phyloP scores from a whole-genome alignment of 2,329 filamentous ascomycete species.

The Alternaria sp. region DNA sequence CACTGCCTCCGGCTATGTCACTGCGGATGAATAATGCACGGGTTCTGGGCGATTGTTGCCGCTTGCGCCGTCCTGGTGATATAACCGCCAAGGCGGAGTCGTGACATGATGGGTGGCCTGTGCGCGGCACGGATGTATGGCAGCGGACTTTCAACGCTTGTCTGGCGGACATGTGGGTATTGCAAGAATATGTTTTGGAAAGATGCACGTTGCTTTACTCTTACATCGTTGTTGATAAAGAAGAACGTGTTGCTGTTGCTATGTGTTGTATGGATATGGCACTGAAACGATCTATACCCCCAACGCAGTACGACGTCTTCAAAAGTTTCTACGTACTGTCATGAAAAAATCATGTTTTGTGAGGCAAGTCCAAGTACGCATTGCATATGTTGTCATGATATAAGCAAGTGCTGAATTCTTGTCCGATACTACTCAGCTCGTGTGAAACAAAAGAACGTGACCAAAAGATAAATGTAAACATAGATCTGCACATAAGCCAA shows the following conservation, averaged over 20 bases:
- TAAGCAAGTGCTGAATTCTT: background rate
- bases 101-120: background rate
- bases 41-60: background rate
- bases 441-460: background rate
- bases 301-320: background rate
- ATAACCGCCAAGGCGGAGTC: conserved; percentile 11
- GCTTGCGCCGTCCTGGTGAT: background rate
- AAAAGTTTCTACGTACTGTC: background rate
- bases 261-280: background rate
- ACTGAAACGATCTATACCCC: background rate
- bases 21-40: background rate
- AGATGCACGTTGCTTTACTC: background rate
- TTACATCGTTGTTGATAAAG: too few relatives aligned
- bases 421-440: background rate
- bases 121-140: background rate
- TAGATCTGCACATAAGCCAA: background rate
- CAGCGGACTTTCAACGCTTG: background rate
- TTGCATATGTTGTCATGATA: background rate
- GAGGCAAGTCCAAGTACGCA: background rate
- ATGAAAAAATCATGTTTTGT: background rate
- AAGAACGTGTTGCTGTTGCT: background rate
- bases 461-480: background rate
- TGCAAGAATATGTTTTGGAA: background rate
- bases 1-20: background rate
- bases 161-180: background rate